Evolutionary conservation across 1,284 basidiomycete species (phyloP), one percentile per base, ranked within the genome.

Genomic region (Cutaneotrichosporon sp.): DNA sequence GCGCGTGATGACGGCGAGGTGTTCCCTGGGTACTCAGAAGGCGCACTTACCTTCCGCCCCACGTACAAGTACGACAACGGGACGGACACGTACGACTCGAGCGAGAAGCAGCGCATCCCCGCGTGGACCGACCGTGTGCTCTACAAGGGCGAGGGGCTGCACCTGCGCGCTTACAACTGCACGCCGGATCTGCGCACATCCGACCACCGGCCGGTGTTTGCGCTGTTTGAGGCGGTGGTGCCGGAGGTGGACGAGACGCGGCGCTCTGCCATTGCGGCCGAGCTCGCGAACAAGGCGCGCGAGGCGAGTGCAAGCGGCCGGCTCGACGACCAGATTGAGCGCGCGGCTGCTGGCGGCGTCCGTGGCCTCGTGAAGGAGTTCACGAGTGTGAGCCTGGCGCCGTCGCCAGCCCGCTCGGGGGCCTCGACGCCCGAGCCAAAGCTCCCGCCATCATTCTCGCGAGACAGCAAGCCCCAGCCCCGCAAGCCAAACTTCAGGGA

Each of bases 121-220:
- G 92, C 95, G 9, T 99, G 95, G 95, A 99, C 94, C 71, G 94
- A 97, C 81, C 89, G 94, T n/a, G 87, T 99, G 16, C 77, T 99
- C 55, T 97, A 89, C 81, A 87, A 86, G 64, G 93, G 93, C 10
- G 72, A 74, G 46, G 81, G 70, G 60, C 58, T 73, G 4, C 54
- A 67, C 10, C 64, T 75, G 29, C 68, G 74, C 36, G 68, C 70
- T 2, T 85, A 85, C 65, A 64, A 73, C 31, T 25, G 47, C 25
- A 75, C 92, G 60, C 89, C 92, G 20, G 91, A 95, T 68, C 81
- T 99, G 64, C 85, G 83, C 72, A 87, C 90, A 2, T 97, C 94
- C 11, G 97, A 99, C 80, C 97, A 99, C 76, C 87, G 90, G 69
- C 97, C 97, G 71, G 95, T 99, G 1, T 95, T 90, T 70, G 92